Evolutionary conservation across 768 basidiomycete genomes (phyloP).

Genomic region (Phanerodontia chrysosporium): DNA sequence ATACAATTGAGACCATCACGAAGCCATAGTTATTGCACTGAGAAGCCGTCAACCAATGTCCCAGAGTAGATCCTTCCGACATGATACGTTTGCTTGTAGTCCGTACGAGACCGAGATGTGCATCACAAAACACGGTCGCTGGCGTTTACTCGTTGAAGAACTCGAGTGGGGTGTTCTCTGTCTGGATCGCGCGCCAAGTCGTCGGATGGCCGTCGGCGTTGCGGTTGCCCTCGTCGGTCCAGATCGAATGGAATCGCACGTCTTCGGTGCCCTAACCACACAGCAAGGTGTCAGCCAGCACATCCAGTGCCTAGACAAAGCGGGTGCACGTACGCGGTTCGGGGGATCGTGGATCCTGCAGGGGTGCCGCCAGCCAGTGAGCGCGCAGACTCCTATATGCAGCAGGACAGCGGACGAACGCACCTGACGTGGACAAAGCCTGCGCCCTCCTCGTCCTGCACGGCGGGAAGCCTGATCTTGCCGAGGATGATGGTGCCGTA

Average conservation of each 20-base stretch:
- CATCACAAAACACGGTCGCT: background rate
- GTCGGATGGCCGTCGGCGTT: slow-evolving; percentile 37
- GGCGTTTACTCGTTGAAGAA: slow-evolving; percentile 60
- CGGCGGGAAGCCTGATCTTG: slow-evolving; percentile 67
- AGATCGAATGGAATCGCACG: slow-evolving; percentile 68
- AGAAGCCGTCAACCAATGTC: background rate
- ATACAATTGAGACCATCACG: background rate
- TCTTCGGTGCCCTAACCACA: slow-evolving; percentile 53
- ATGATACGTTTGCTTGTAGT: background rate
- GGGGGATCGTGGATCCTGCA: slow-evolving; percentile 72
- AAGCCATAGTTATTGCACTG: background rate
- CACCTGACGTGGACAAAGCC: slow-evolving; percentile 74
- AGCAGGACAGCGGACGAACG: background rate
- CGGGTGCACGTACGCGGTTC: slow-evolving; percentile 46
- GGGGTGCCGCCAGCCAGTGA: slow-evolving; percentile 5
- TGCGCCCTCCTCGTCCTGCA: slow-evolving; percentile 56
- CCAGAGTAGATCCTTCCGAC: background rate
- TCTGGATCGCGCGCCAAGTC: slow-evolving; percentile 65
- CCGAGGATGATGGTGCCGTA: slow-evolving; percentile 74
- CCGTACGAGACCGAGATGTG: background rate
- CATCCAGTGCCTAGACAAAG: background rate
- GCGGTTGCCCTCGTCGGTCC: slow-evolving; percentile 35
- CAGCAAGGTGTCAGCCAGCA: background rate
- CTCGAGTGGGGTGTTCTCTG: slow-evolving; percentile 50
- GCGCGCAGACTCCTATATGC: background rate